Evolutionary conservation across 2,329 filamentous ascomycete species (phyloP).

Genomic region (Sarocladiaceae sp.): DNA sequence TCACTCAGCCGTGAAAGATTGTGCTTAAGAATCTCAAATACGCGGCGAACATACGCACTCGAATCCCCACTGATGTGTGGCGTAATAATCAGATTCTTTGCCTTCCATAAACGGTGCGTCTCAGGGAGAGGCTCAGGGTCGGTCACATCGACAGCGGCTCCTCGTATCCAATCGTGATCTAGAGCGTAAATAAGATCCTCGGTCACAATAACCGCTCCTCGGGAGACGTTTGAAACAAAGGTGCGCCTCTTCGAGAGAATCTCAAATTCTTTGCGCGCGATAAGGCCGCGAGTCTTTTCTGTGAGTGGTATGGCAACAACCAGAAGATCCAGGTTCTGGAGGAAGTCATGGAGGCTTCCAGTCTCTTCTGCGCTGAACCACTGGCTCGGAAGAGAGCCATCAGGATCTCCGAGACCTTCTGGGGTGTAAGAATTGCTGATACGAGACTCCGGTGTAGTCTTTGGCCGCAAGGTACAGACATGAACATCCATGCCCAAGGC

Average conservation of each 20-base stretch:
- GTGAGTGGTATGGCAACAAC: constrained; percentile 39
- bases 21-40: too few species aligned
- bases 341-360: constrained; percentile 36
- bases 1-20: too few species aligned
- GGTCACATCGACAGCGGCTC: constrained; percentile 67
- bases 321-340: constrained; percentile 39
- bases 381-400: constrained; percentile 33
- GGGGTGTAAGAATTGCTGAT: constrained; percentile 55
- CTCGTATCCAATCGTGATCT: constrained; percentile 32
- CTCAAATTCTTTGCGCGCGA: constrained; percentile 40
- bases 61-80: constrained; percentile 34
- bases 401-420: constrained; percentile 52
- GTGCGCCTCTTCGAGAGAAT: constrained; percentile 36
- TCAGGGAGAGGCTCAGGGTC: constrained; percentile 67
- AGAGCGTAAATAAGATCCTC: constrained; percentile 55
- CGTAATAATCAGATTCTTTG: constrained; percentile 58
- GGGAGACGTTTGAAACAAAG: constrained; percentile 63
- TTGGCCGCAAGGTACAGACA: constrained; percentile 61
- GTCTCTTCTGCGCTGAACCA: constrained; percentile 30
- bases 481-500: constrained; percentile 64
- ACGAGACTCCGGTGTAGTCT: constrained; percentile 53
- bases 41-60: too few species aligned
- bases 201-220: constrained; percentile 40
- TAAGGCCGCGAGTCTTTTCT: constrained; percentile 28
- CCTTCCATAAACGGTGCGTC: constrained; percentile 60